A percentile compares a stretch with the other conserved stretches of the same genome.
Conservation (phyloP, 805 yeast genomes). For the Zygosaccharomyces bailii region DNA sequence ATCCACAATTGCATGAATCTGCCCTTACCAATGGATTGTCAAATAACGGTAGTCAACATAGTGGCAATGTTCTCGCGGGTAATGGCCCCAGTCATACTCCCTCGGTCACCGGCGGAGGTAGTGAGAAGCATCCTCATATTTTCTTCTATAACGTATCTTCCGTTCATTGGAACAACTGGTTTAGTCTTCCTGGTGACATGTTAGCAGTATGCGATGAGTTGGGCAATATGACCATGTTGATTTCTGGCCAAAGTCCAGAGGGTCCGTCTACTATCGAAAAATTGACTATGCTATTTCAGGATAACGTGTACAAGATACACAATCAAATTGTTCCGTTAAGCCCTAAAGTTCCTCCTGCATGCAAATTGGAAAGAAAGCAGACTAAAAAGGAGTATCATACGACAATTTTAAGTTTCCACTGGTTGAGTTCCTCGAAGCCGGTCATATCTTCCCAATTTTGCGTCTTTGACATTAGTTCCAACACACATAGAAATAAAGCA, state of each 20-base stretch:
- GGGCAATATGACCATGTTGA: constrained; percentile 61
- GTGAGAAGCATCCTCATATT: constrained; percentile 24
- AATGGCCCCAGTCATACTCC: constrained; percentile 16
- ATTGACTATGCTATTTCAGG: constrained; percentile 38
- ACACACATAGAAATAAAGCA: constrained; percentile 32
- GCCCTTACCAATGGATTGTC: constrained; percentile 13
- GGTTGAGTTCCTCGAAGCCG: constrained; percentile 41
- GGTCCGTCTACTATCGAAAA: constrained; percentile 35
- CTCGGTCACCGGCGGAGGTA: constrained; percentile 12
- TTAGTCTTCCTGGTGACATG: constrained; percentile 59
- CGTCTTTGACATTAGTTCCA: constrained; percentile 29
- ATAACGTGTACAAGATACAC: constrained; percentile 35
- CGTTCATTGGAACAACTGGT: constrained; percentile 67
- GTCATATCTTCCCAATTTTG: constrained; percentile 33
- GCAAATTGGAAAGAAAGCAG: constrained; percentile 39
- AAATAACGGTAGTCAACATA: constrained; percentile 14
- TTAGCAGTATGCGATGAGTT: constrained; percentile 70
- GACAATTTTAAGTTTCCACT: constrained; percentile 41
- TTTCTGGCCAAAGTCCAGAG: constrained; percentile 46
- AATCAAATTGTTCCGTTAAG: constrained; percentile 30
- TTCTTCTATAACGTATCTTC: constrained; percentile 39
- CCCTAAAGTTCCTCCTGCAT: constrained; percentile 26
- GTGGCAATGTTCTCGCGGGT: constrained; percentile 11
- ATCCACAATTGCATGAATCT: constrained; percentile 32
- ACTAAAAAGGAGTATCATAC: constrained; percentile 36